Evolutionary conservation across 768 basidiomycete species (phyloP), one percentile per base, ranked within the genome.

Genomic region (Phaeotremella fagi): DNA sequence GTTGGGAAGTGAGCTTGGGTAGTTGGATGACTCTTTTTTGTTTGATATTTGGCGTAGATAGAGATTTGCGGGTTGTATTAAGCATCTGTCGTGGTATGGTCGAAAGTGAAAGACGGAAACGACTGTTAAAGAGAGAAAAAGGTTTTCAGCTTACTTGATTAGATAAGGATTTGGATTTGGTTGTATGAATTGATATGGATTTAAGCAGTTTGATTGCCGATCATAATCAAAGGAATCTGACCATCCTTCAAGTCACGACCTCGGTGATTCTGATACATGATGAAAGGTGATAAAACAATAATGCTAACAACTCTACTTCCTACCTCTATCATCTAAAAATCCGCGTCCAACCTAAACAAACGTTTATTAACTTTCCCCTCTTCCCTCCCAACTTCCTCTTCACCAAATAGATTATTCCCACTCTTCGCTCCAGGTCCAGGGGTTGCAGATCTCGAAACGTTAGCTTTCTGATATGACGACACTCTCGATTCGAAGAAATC

Each of bases 401-500:
- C 12, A n/a, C n/a, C n/a, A n/a, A n/a, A n/a, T n/a, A n/a, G n/a
- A n/a, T n/a, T n/a, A 41, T 7, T 25, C 25, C 44, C 20, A 29
- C 35, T 22, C 41, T 61, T 33, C 31, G 15, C 49, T 48, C 29
- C 33, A 52, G 48, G 49, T 43, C 59, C 56, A 51, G 55, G 60
- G 24, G 58, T 68, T 16, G 58, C 63, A 28, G 52, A 47, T 18
- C 66, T 70, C 22, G 69, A 68, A 45, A 79, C 71, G 26, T 72
- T 72, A 20, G 77, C 71, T 59, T 77, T 78, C n/a, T 74, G 72
- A 55, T 78, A 78, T 31, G 78, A 77, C 2, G 88, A 90, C 3
- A 95, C 92, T 0, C 91, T 82, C 76, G 92, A 91, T 77, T 94
- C 90, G 71, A 92, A 95, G 75, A 95, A 95, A 77, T 95, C 91